phyloP scores from a whole-genome alignment of 2,329 filamentous ascomycete genomes.

The Ceratocystis variospora region DNA sequence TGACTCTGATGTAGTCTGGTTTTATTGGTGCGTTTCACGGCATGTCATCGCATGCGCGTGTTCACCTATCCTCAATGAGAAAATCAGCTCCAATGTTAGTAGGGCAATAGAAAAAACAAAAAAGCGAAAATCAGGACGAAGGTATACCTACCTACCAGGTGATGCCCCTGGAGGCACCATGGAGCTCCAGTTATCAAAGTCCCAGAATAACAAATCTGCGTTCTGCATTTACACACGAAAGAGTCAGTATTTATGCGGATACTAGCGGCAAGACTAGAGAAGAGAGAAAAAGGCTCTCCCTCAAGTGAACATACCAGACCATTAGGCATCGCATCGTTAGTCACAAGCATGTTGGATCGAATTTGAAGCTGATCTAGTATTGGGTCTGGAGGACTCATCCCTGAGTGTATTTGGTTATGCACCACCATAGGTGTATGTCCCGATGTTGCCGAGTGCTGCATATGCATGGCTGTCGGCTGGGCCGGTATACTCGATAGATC shows the following conservation, averaged over 20 bases:
- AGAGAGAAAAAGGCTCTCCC: not conserved
- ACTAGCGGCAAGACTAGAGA: not conserved
- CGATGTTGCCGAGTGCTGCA: not conserved
- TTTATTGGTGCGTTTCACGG: constrained; percentile 4
- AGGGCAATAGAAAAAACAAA: not conserved
- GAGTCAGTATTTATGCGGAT: not conserved
- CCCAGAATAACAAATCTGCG: constrained; percentile 15
- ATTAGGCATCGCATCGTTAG: constrained; percentile 5
- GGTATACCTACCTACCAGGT: constrained; percentile 9
- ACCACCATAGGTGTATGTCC: constrained; percentile 11
- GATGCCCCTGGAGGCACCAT: constrained; percentile 17
- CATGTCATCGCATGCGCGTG: not conserved
- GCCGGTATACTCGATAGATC: constrained; percentile 2
- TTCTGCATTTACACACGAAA: constrained; percentile 6
- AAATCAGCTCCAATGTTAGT: not conserved
- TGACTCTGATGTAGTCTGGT: not conserved
- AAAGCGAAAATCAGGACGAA: not conserved
- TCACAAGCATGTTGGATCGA: constrained; percentile 13
- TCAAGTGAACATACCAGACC: constrained; percentile 5
- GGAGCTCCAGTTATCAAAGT: constrained; percentile 18
- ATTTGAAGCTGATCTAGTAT: constrained; percentile 17
- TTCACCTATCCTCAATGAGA: not conserved
- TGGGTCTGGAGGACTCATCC: constrained; percentile 11
- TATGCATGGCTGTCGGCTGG: not conserved
- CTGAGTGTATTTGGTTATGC: constrained; percentile 9